Percentiles rank a stretch among this genome's conserved stretches.
These are phyloP conservation scores for Botrytis fabae DNA, from an alignment of 2,329 filamentous ascomycete species.

Conservation along the genomic window DNA sequence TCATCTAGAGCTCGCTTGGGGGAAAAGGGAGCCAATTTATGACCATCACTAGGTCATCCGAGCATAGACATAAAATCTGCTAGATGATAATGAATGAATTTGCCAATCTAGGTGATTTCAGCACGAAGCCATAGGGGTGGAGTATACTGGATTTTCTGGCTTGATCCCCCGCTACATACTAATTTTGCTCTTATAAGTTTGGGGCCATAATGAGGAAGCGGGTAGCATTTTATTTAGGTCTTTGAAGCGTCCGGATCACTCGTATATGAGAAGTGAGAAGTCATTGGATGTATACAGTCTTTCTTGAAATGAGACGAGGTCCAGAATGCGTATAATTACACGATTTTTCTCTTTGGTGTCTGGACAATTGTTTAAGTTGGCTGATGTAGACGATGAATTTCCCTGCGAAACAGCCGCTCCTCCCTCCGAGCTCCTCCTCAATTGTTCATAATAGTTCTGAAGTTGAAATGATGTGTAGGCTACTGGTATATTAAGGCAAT, in stretches of 20 bases:
- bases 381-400: too few species aligned
- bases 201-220: neutral
- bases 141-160: neutral
- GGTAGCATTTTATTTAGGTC: neutral
- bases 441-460: neutral
- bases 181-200: neutral
- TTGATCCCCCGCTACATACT: neutral
- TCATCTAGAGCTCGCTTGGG: neutral
- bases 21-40: neutral
- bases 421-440: neutral
- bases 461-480: neutral
- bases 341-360: neutral
- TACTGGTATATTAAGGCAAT: neutral
- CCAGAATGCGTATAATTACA: neutral
- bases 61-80: neutral
- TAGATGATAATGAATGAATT: neutral
- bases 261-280: neutral
- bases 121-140: neutral
- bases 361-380: neutral
- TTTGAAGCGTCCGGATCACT: neutral
- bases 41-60: neutral
- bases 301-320: neutral
- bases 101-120: neutral
- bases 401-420: neutral
- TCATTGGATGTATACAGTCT: neutral